Evolutionary conservation across 2,329 filamentous ascomycete genomes (phyloP).

Genomic region (Hysterium pulicare): DNA sequence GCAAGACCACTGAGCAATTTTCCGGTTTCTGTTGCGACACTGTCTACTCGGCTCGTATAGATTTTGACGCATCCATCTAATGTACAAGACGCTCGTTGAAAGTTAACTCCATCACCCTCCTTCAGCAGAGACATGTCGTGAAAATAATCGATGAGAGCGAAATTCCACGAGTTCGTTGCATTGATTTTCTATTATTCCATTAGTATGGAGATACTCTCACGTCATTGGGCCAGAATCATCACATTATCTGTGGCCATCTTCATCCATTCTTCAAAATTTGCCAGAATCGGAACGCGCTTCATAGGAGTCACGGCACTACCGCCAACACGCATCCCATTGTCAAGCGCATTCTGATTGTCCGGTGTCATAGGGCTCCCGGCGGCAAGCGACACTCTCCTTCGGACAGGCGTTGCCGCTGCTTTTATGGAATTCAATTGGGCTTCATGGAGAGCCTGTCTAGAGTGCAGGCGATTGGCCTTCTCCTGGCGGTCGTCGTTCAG

Average conservation of each 20-base stretch:
- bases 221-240: conserved; percentile 4
- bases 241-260: conserved; percentile 98
- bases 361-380: conserved; percentile 52
- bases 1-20: conserved; percentile 91
- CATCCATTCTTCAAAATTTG: conserved; percentile 99
- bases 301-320: conserved; percentile 84
- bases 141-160: conserved; percentile 99
- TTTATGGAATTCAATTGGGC: conserved; percentile 90
- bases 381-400: conserved; percentile 60
- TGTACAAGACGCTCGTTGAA: conserved; percentile 96
- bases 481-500: conserved; percentile 94
- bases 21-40: conserved; percentile 94
- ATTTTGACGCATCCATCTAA: conserved; percentile 98
- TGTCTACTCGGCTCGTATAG: conserved; percentile 97
- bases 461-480: conserved; percentile 82
- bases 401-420: conserved; percentile 70
- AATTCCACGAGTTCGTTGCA: conserved; percentile 97
- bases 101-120: conserved; percentile 95
- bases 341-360: conserved; percentile 48
- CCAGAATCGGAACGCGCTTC: conserved; percentile 87
- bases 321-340: conserved; percentile 61
- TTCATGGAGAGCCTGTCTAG: conserved; percentile 83
- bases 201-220: too few relatives aligned
- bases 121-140: conserved; percentile 98
- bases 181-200: conserved; percentile 66